Base-by-base conservation (phyloP, 495 filamentous ascomycete genomes). In the Penicillium coffeae region DNA sequence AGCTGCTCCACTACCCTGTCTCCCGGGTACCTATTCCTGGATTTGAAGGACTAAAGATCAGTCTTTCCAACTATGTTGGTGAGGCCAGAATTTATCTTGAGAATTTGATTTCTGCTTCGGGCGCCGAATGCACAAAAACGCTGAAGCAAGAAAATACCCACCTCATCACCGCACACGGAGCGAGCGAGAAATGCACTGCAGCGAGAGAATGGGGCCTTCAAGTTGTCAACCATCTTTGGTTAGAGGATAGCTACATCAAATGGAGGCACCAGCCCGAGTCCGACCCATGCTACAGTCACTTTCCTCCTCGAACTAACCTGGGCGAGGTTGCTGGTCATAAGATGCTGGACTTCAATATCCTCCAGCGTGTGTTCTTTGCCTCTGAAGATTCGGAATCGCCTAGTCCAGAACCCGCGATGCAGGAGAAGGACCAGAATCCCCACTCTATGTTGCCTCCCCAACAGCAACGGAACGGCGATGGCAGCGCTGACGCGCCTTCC, bases 131-230 rank as follows among this genome's bases (percentile, higher is more conserved):
- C 59, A 97, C 93, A 6, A 91, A 92, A 68, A 90, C 89, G 0
- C 83, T 98, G 80, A 93, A 87, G 63, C 80, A 86, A 45, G 89
- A 95, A 39, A 97, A 97, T 58, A 97, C 91, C 0, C 93, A 98
- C 66, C 76, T 98, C 3, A 89, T 98, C 51, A 95, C 93, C 3
- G 93, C 93, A 4, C 86, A 95, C 54, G 80, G 81, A 25, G 76
- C 77, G 42, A 89, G 90, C 56, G 93, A 97, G 60, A 99, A 99
- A 65, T 95, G 85, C 58, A 81, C 81, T 5, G 93, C 93, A 0
- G 93, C 93, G 0, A 79, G 77, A 55, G 94, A 97, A 64, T 99
- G 93, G 93, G 84, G 85, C 25, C 83, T 97, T 21, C 67, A 92
- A 36, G 84, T 94, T 51, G 75, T 94, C 46, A 99, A 99, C 62